These are phyloP conservation scores for Ricinus communis DNA, from an alignment of 345 rosid species.

Conservation along the genomic window DNA sequence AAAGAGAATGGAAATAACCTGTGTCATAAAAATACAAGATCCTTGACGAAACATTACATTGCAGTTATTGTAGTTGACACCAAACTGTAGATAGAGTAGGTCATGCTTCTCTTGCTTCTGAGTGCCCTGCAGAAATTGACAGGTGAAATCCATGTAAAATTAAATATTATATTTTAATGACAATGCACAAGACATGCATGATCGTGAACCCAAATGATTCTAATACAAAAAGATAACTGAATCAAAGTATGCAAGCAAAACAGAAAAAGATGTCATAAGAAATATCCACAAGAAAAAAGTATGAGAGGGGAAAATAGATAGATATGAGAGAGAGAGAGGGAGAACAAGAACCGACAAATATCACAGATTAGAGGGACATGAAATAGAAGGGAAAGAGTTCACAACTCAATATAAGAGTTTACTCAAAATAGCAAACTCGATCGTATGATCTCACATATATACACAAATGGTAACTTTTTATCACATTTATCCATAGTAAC, in stretches of 20 bases:
- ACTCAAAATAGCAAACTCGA: background rate
- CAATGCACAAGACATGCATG: background rate
- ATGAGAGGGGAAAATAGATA: no score
- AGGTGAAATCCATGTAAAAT: constrained; percentile 1
- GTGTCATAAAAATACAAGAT: constrained; percentile 61
- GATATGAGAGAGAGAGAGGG: background rate
- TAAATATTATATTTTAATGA: background rate
- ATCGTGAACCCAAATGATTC: background rate
- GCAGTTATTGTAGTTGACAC: constrained; percentile 69
- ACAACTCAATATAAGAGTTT: background rate
- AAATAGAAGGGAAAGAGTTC: background rate
- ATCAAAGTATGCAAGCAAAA: background rate
- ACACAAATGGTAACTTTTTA: background rate
- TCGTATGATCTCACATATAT: background rate
- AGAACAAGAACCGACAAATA: background rate
- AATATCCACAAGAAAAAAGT: background rate
- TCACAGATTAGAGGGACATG: background rate
- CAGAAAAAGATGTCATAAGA: background rate
- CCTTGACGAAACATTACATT: constrained; percentile 84
- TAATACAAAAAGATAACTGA: background rate
- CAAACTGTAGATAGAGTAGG: constrained; percentile 72
- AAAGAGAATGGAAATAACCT: constrained; percentile 43
- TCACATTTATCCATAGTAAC: background rate
- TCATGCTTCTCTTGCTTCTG: constrained; percentile 83
- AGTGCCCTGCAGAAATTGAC: constrained; percentile 51